Conservation (phyloP, 1,284 basidiomycete genomes). For the Cryptococcus amylolentus region DNA sequence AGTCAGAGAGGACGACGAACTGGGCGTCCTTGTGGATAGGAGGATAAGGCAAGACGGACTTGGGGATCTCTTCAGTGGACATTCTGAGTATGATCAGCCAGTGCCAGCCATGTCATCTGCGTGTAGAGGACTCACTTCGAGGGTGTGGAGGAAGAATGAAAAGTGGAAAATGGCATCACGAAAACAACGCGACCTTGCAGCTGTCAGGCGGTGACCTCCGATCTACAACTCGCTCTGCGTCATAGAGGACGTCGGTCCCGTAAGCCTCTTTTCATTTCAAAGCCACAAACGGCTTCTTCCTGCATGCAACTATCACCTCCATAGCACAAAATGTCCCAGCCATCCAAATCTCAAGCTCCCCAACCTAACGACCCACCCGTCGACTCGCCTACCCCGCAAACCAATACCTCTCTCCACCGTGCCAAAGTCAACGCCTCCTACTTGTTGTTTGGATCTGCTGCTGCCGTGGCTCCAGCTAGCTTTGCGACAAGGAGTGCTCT, state of each 20-base stretch:
- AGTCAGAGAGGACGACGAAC: slow-evolving; percentile 83
- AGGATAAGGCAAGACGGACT: slow-evolving; percentile 63
- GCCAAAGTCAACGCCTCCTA: slow-evolving; percentile 38
- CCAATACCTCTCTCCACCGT: neutral
- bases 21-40: slow-evolving; percentile 72
- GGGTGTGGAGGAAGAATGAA: neutral
- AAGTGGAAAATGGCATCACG: neutral
- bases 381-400: neutral
- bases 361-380: too few relatives aligned
- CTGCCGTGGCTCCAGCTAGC: slow-evolving; percentile 35
- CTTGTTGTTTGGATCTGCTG: slow-evolving; percentile 41
- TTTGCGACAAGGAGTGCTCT: slow-evolving; percentile 43
- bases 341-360: too few relatives aligned
- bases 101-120: too few relatives aligned
- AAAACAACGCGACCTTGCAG: neutral
- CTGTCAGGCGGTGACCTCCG: neutral
- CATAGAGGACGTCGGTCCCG: too few relatives aligned
- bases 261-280: too few relatives aligned
- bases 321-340: too few relatives aligned
- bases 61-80: slow-evolving; percentile 15
- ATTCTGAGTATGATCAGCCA: slow-evolving; percentile 4
- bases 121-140: too few relatives aligned
- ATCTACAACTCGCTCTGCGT: neutral
- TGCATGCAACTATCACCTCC: neutral
- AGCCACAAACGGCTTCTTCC: neutral